Conservation (phyloP, 106 monocot genomes). For the Phalaenopsis equestris region DNA sequence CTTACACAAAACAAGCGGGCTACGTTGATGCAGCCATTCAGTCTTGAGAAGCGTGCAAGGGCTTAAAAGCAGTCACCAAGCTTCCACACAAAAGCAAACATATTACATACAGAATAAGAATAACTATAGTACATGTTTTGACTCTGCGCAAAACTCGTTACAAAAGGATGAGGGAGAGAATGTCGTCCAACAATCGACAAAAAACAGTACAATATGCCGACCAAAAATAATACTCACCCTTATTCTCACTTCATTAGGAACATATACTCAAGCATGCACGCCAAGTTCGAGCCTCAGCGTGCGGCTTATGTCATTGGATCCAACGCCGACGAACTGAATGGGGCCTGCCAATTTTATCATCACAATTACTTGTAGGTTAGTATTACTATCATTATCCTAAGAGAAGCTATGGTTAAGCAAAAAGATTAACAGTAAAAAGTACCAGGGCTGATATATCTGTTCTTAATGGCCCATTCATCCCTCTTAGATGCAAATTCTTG, state of each 20-base stretch:
- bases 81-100: no score
- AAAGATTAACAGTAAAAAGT: not conserved
- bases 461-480: constrained; percentile 88
- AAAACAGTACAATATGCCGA: not conserved
- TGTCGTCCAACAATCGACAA: not conserved
- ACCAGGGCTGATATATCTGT: constrained; percentile 96
- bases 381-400: not conserved
- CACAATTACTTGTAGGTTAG: not conserved
- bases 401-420: not conserved
- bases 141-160: no score
- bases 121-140: no score
- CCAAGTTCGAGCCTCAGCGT: constrained; percentile 69
- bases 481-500: constrained; percentile 66
- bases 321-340: constrained; percentile 64
- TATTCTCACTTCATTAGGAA: not conserved
- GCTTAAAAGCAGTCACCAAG: no score
- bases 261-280: constrained; percentile 21
- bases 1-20: no score
- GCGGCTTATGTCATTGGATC: constrained; percentile 43
- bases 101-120: no score
- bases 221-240: not conserved
- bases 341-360: constrained; percentile 33
- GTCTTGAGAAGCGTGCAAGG: no score
- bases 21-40: no score
- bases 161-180: not conserved